phyloP scores from a whole-genome alignment of 495 filamentous ascomycete genomes.

The Lineolata rhizophorae region DNA sequence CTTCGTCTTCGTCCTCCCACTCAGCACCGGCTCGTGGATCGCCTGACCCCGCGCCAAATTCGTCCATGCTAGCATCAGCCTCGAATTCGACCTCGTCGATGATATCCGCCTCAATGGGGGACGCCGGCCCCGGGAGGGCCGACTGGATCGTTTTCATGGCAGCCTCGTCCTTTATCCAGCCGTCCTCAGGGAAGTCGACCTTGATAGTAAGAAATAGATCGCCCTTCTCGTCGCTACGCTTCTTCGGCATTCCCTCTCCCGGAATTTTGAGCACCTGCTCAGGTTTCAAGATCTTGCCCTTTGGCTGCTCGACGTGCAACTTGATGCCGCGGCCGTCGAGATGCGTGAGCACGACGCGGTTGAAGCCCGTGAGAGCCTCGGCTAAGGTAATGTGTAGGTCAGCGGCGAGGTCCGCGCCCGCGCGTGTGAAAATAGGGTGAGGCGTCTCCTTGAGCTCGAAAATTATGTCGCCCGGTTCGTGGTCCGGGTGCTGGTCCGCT shows the following conservation, averaged over 20 bases:
- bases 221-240: slow-evolving; percentile 61
- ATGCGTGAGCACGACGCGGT: slow-evolving; percentile 75
- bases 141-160: slow-evolving; percentile 45
- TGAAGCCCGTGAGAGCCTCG: slow-evolving; percentile 76
- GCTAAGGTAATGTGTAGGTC: slow-evolving; percentile 56
- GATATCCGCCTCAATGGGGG: slow-evolving; percentile 36
- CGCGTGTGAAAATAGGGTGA: slow-evolving; percentile 58
- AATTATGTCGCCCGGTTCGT: slow-evolving; percentile 80
- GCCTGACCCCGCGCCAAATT: slow-evolving; percentile 44
- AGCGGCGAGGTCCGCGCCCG: slow-evolving; percentile 65
- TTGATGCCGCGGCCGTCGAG: slow-evolving; percentile 84
- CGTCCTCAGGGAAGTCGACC: slow-evolving; percentile 70
- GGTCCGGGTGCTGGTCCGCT: slow-evolving; percentile 80
- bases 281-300: slow-evolving; percentile 55
- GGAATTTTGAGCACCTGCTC: slow-evolving; percentile 63
- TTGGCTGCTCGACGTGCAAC: slow-evolving; percentile 41
- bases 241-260: slow-evolving; percentile 86
- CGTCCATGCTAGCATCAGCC: slow-evolving; percentile 55
- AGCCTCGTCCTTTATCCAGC: slow-evolving; percentile 51
- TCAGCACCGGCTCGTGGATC: slow-evolving; percentile 49
- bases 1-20: slow-evolving; percentile 65
- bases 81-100: slow-evolving; percentile 78
- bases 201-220: slow-evolving; percentile 76
- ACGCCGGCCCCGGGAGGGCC: slow-evolving; percentile 32
- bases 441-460: slow-evolving; percentile 67